Evolutionary conservation across 179 eudicot species (phyloP).

Genomic region (Vitellaria paradoxa): DNA sequence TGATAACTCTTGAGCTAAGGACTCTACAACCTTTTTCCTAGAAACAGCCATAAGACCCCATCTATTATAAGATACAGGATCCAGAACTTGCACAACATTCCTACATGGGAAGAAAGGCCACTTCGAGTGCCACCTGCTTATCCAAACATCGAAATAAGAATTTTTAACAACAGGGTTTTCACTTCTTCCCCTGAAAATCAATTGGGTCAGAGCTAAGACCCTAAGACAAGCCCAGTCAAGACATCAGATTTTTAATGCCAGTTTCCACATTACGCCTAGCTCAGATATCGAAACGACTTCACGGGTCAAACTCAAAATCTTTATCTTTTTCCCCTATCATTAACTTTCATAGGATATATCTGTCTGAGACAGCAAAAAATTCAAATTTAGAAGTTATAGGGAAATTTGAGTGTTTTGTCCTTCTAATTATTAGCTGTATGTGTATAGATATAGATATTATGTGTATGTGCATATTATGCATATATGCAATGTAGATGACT

Average conservation of each 20-base stretch:
- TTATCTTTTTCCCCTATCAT: not conserved
- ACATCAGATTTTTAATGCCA: not conserved
- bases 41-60: constrained; percentile 35
- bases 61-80: constrained; percentile 24
- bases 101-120: constrained; percentile 25
- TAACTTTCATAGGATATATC: not conserved
- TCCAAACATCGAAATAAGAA: constrained; percentile 10
- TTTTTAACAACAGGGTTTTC: not conserved
- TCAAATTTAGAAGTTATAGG: not conserved
- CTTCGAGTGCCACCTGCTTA: constrained; percentile 53
- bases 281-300: not conserved
- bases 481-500: not conserved
- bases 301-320: not conserved
- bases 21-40: constrained; percentile 27
- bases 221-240: not conserved
- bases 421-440: not conserved
- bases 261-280: not conserved
- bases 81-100: constrained; percentile 29
- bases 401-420: not conserved
- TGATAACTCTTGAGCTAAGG: constrained; percentile 27
- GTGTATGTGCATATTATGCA: not conserved
- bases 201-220: not conserved
- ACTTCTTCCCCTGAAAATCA: not conserved
- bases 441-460: not conserved
- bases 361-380: not conserved